A percentile compares a stretch with the other conserved stretches of the same genome.
Conservation (phyloP, 371 early-diverging fungal genomes). For the Ordospora pajunii region DNA sequence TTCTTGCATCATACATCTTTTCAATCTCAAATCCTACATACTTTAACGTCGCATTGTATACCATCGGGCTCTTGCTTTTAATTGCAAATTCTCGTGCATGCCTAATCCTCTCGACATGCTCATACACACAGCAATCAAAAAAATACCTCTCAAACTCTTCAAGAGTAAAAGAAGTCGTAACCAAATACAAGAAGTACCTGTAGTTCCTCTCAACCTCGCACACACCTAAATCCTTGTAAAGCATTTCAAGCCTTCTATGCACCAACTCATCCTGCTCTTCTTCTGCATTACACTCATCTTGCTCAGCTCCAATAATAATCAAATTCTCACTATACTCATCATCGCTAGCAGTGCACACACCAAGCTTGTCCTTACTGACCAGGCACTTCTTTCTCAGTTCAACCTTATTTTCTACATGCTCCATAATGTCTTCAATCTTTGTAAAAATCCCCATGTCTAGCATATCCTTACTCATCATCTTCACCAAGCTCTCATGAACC, state of each 20-base stretch:
- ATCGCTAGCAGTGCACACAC: too few species aligned
- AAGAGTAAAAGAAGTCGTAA: background rate
- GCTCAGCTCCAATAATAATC: background rate
- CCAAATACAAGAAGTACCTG: conserved; percentile 31
- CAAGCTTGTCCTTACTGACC: background rate
- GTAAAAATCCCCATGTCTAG: background rate
- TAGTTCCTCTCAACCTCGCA: conserved; percentile 32
- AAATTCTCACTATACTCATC: background rate
- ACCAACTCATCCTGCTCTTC: background rate
- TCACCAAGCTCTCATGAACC: background rate
- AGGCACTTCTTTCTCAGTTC: too few species aligned
- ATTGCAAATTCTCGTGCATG: conserved; percentile 5
- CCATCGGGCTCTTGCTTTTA: background rate
- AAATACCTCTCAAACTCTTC: conserved; percentile 35
- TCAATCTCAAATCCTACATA: conserved; percentile 47
- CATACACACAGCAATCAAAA: conserved; percentile 32
- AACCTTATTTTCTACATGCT: background rate
- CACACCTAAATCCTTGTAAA: conserved; percentile 12
- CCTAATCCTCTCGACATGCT: conserved; percentile 43
- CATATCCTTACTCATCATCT: background rate
- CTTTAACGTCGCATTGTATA: conserved; percentile 35
- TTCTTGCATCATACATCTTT: background rate
- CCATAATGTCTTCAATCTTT: background rate
- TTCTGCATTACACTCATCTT: background rate
- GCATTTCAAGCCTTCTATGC: background rate